phyloP scores from a whole-genome alignment of 1,284 basidiomycete genomes.

The Tilletia walkeri region DNA sequence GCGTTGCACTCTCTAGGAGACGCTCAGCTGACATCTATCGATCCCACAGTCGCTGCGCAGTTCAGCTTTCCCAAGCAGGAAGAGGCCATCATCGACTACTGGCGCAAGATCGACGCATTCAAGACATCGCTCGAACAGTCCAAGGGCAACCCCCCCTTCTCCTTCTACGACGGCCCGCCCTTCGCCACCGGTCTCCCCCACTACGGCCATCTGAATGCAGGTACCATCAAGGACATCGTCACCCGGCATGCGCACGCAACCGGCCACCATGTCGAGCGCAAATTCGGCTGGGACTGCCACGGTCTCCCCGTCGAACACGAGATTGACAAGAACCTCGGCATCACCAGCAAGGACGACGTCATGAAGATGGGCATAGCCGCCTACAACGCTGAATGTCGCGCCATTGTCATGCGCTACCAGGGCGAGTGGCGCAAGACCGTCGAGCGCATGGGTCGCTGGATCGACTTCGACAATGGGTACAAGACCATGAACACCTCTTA shows the following conservation, averaged over 20 bases:
- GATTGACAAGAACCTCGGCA: slow-evolving; percentile 94
- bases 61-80: slow-evolving; percentile 92
- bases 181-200: slow-evolving; percentile 97
- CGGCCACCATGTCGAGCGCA: slow-evolving; percentile 87
- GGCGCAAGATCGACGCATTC: slow-evolving; percentile 97
- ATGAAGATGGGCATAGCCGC: slow-evolving; percentile 92
- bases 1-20: not conserved
- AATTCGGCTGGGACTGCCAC: slow-evolving; percentile 99
- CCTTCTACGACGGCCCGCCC: slow-evolving; percentile 97
- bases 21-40: not conserved
- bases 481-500: slow-evolving; percentile 90
- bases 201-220: slow-evolving; percentile 68
- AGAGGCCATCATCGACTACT: slow-evolving; percentile 85
- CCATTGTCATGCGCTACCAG: slow-evolving; percentile 97
- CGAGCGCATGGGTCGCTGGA: slow-evolving; percentile 98
- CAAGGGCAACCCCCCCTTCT: slow-evolving; percentile 81
- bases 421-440: slow-evolving; percentile 91
- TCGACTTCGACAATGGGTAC: slow-evolving; percentile 99
- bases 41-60: slow-evolving; percentile 62
- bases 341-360: slow-evolving; percentile 90
- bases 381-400: slow-evolving; percentile 95
- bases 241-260: slow-evolving; percentile 91
- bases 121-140: slow-evolving; percentile 88
- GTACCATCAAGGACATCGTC: slow-evolving; percentile 96
- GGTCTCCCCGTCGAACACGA: slow-evolving; percentile 98